Conservation (phyloP, 768 basidiomycete species). For the Tylopilus plumbeoviolaceoides region DNA sequence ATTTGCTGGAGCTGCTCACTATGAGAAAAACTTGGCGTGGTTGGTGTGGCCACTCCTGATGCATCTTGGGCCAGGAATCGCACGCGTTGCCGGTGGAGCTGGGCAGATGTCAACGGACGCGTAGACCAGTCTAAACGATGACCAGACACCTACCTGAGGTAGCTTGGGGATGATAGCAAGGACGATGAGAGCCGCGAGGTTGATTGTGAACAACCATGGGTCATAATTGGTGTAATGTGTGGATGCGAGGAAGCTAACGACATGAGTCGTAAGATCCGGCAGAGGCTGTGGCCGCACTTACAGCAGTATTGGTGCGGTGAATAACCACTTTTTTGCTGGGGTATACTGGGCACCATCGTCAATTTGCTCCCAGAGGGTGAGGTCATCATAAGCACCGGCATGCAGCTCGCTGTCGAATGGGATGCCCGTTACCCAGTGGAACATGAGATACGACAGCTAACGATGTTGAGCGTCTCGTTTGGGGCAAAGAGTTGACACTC, state of each 20-base stretch:
- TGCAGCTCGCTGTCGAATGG: constrained; percentile 87
- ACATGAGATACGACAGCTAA: constrained; percentile 96
- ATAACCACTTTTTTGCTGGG: constrained; percentile 95
- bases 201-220: constrained; percentile 89
- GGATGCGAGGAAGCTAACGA: constrained; percentile 82
- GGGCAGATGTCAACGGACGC: constrained; percentile 15
- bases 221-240: constrained; percentile 99
- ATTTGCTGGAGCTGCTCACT: constrained; percentile 38
- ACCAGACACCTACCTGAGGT: constrained; percentile 63
- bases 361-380: constrained; percentile 99
- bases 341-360: constrained; percentile 99
- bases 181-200: constrained; percentile 70
- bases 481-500: constrained; percentile 26
- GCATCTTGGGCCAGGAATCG: constrained; percentile 65
- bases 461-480: constrained; percentile 2
- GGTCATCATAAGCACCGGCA: constrained; percentile 93
- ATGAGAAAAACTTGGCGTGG: constrained; percentile 52
- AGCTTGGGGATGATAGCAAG: constrained; percentile 91
- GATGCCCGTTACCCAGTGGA: constrained; percentile 96
- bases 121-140: constrained; percentile 3
- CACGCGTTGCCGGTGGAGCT: constrained; percentile 82
- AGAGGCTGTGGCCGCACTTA: constrained; percentile 38
- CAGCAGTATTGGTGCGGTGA: constrained; percentile 86
- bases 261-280: not conserved
- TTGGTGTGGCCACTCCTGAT: constrained; percentile 66